Conservation (phyloP, 2,329 filamentous ascomycete genomes). For the Colletotrichum navitas region DNA sequence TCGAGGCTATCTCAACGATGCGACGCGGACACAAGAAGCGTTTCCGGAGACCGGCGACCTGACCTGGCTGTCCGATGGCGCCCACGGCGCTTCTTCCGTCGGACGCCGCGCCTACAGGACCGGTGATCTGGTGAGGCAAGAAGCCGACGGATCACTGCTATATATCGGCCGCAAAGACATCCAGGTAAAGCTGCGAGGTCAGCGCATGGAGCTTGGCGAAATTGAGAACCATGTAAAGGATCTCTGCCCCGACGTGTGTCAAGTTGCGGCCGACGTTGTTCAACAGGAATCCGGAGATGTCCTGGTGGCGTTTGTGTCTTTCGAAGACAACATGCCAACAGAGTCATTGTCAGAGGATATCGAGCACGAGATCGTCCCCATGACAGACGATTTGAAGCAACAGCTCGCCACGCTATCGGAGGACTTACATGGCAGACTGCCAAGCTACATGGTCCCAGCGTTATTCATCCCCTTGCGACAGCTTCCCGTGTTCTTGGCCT, state of each 20-base stretch:
- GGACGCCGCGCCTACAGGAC: constrained; percentile 55
- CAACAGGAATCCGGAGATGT: not conserved
- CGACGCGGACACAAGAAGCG: constrained; percentile 45
- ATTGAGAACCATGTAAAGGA: constrained; percentile 44
- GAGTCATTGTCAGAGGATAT: not conserved
- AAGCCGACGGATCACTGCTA: constrained; percentile 36
- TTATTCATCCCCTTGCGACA: constrained; percentile 41
- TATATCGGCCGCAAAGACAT: constrained; percentile 48
- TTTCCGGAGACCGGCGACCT: constrained; percentile 27
- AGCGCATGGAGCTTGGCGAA: constrained; percentile 48
- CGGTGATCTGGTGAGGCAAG: constrained; percentile 54
- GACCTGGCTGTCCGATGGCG: not conserved
- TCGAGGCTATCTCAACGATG: constrained; percentile 38
- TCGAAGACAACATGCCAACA: not conserved
- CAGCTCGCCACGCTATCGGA: not conserved
- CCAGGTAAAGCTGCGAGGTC: constrained; percentile 49
- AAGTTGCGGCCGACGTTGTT: constrained; percentile 10
- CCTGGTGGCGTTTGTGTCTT: constrained; percentile 6
- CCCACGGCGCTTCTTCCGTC: not conserved
- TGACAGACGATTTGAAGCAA: not conserved
- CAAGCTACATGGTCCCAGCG: constrained; percentile 40
- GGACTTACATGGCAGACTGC: constrained; percentile 10
- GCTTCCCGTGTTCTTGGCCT: constrained; percentile 38
- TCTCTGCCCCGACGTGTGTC: not conserved
- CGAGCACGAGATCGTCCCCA: not conserved